These are phyloP conservation scores for Nicotiana noctiflora DNA, from an alignment of 257 asterid species.

Conservation along the genomic window DNA sequence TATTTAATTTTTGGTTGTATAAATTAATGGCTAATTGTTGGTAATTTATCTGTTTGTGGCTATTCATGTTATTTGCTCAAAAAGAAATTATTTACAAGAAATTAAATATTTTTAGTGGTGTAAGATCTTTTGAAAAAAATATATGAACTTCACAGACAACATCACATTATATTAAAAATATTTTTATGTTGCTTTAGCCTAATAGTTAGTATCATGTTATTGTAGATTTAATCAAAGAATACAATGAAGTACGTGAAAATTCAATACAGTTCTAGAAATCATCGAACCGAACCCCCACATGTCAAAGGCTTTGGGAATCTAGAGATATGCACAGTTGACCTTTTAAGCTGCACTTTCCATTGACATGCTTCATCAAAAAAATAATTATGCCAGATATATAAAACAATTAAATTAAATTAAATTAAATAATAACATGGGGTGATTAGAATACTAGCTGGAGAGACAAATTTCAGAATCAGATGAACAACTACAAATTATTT, in stretches of 20 bases:
- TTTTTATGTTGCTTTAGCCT: too few species aligned
- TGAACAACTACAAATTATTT: constrained; percentile 10
- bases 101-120: too few species aligned
- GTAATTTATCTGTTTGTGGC: too few species aligned
- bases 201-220: too few species aligned
- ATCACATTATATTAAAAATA: too few species aligned
- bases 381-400: not conserved
- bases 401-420: not conserved
- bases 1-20: too few species aligned
- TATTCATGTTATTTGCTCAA: too few species aligned
- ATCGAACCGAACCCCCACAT: not conserved
- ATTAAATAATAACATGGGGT: not conserved
- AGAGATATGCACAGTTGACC: not conserved
- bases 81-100: too few species aligned
- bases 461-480: constrained; percentile 29
- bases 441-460: not conserved
- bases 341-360: not conserved
- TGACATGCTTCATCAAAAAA: not conserved
- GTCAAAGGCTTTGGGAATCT: not conserved
- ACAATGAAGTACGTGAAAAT: not conserved
- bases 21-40: too few species aligned
- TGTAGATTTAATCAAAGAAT: too few species aligned
- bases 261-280: not conserved
- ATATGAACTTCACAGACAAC: too few species aligned
- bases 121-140: too few species aligned